These are phyloP conservation scores for Colletotrichum simmondsii DNA, from an alignment of 2,329 filamentous ascomycete species.

Conservation along the genomic window DNA sequence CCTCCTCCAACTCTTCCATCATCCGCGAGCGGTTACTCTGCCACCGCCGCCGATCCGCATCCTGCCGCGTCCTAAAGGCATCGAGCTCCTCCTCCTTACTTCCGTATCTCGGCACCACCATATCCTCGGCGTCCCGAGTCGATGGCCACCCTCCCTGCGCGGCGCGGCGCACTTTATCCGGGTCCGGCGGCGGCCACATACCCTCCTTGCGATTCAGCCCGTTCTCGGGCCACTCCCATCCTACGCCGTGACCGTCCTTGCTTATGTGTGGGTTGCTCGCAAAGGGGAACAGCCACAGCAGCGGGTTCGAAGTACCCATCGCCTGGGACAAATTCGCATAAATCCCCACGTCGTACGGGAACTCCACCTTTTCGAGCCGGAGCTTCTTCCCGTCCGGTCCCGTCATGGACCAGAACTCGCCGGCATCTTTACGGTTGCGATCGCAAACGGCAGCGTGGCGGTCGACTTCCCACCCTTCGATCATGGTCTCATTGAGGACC, in stretches of 20 bases:
- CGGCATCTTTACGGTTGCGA: slow-evolving; percentile 50
- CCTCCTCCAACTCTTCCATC: slow-evolving; percentile 62
- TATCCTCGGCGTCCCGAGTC: slow-evolving; percentile 45
- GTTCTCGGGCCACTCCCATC: slow-evolving; percentile 78
- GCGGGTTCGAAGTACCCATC: slow-evolving; percentile 75
- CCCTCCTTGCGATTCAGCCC: slow-evolving; percentile 75
- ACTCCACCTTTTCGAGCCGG: slow-evolving; percentile 74
- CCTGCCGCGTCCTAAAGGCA: slow-evolving; percentile 62
- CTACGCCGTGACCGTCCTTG: slow-evolving; percentile 50
- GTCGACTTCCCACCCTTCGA: slow-evolving; percentile 81
- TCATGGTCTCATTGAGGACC: slow-evolving; percentile 79
- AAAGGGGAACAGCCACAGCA: slow-evolving; percentile 78
- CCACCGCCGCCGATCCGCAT: slow-evolving; percentile 55
- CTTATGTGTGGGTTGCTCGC: slow-evolving; percentile 60
- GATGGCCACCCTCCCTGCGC: slow-evolving; percentile 50
- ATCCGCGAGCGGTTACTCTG: slow-evolving; percentile 47
- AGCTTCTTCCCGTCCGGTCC: slow-evolving; percentile 54
- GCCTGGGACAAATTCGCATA: slow-evolving; percentile 79
- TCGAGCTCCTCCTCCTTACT: slow-evolving; percentile 57
- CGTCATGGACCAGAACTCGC: slow-evolving; percentile 53
- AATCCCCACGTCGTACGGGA: slow-evolving; percentile 84
- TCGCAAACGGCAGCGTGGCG: slow-evolving; percentile 68
- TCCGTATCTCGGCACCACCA: slow-evolving; percentile 46
- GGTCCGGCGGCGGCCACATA: slow-evolving; percentile 73
- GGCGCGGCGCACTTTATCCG: slow-evolving; percentile 65